Percentiles rank a stretch among this genome's conserved stretches.
phyloP scores from a whole-genome alignment of 2,329 filamentous ascomycete species.

The Coniochaeta ligniaria region DNA sequence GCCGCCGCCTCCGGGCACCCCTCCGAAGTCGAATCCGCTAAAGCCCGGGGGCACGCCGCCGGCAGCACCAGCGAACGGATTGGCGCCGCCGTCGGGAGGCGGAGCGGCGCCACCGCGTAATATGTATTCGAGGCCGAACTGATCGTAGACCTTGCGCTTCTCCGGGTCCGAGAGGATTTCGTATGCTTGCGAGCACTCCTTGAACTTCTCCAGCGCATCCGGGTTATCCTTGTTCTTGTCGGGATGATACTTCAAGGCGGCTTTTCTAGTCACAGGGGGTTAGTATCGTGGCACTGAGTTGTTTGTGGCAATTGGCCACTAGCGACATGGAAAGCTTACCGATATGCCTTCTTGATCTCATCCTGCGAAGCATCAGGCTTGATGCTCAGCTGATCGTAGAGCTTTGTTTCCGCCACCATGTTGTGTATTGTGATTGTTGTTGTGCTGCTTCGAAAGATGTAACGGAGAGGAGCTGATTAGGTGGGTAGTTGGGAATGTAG shows the following conservation, averaged over 20 bases:
- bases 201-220: conserved; percentile 85
- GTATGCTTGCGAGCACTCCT: conserved; percentile 95
- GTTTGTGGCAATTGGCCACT: neutral
- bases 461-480: neutral
- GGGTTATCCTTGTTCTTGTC: conserved; percentile 97
- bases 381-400: conserved; percentile 81
- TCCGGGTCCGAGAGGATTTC: conserved; percentile 96
- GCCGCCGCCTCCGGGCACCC: conserved; percentile 35
- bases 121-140: conserved; percentile 89
- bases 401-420: conserved; percentile 88
- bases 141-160: conserved; percentile 92
- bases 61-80: conserved; percentile 45
- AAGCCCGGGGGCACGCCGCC: conserved; percentile 32
- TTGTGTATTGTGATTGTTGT: conserved; percentile 33
- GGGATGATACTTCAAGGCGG: conserved; percentile 85
- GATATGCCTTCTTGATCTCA: conserved; percentile 95
- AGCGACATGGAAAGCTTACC: conserved; percentile 42
- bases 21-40: conserved; percentile 21
- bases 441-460: conserved; percentile 6
- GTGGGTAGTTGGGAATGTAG: neutral
- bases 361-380: conserved; percentile 78
- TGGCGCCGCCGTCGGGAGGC: conserved; percentile 51
- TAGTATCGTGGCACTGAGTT: neutral
- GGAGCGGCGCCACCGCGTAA: conserved; percentile 69
- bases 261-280: conserved; percentile 51